Evolutionary conservation across 441 rosid genomes (phyloP), one percentile per base, ranked within the genome.

Genomic region (Pelargonium cotyledonis): DNA sequence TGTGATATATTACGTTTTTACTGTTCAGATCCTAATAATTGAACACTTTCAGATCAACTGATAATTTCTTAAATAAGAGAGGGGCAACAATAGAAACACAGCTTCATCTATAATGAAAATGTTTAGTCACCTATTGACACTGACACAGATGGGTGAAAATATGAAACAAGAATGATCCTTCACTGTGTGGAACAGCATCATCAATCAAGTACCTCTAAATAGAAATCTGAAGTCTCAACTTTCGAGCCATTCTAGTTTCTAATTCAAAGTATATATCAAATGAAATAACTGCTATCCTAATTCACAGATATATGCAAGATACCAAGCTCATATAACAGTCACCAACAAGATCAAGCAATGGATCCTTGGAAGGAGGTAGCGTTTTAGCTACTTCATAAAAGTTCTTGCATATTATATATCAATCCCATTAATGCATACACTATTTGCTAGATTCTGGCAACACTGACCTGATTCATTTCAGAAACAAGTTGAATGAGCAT

Each of bases 381-480:
- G 23, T 21, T 60, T 23, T 29, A 23, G 63, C n/a, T 23, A 21
- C 63, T 60, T 60, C 63, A 23, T 23, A 4, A 23, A 60, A 23
- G 19, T 9, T 53, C 35, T 23, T 60, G 63, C 11, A 60, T 60
- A 60, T 60, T 60, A 60, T 35, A 63, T 35, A 40, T 31, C 9
- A 41, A 43, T 16, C 11, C 10, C 10, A n/a, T 65, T 15, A 65
- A 23, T 31, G 14, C 46, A 73, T 57, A 71, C 74, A 84, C 72
- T 69, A 60, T 23, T 23, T 60, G 53, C 53, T 47, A 53, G 19
- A 53, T 16, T 31, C 15, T 60, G 44, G 51, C 65, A 72, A 65
- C 69, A 76, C 85, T 72, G 68, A 92, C 99, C 98, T 89, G 97
- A 84, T 89, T 95, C 94, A 95, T 95, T 87, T 95, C 99, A 74